Conservation (phyloP, 2,329 filamentous ascomycete genomes). For the Colletotrichum siamense region DNA sequence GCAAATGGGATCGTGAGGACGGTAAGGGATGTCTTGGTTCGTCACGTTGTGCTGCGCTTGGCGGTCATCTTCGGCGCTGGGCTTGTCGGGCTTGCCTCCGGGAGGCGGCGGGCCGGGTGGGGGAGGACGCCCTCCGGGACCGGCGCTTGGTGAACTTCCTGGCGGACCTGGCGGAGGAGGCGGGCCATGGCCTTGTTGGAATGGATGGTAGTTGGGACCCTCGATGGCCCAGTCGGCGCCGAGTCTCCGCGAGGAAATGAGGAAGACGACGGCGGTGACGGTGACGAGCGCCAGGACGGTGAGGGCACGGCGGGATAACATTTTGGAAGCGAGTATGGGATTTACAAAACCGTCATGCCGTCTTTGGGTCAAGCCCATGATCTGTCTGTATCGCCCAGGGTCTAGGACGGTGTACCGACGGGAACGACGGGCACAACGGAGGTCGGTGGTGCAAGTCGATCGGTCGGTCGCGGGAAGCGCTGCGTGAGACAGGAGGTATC, state of each 20-base stretch:
- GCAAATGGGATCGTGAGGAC: slow-evolving; percentile 34
- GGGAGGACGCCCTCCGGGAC: neutral
- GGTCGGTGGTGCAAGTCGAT: too few relatives aligned
- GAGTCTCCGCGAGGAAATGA: slow-evolving; percentile 37
- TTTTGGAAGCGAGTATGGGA: slow-evolving; percentile 17
- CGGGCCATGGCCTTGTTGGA: slow-evolving; percentile 5
- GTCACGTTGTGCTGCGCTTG: slow-evolving; percentile 3
- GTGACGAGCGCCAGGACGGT: slow-evolving; percentile 29
- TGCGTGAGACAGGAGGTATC: neutral
- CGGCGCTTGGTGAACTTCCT: slow-evolving; percentile 20
- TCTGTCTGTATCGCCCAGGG: neutral
- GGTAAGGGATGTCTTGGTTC: slow-evolving; percentile 21
- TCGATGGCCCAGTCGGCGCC: slow-evolving; percentile 33
- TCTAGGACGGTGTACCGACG: neutral
- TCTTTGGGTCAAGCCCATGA: slow-evolving; percentile 14
- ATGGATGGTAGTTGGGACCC: slow-evolving; percentile 29
- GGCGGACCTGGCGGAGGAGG: neutral
- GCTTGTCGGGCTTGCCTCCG: neutral
- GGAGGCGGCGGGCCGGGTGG: neutral
- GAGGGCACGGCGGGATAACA: slow-evolving; percentile 34
- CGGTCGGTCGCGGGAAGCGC: neutral
- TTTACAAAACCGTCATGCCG: slow-evolving; percentile 15
- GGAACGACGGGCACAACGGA: neutral
- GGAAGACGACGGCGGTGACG: slow-evolving; percentile 33
- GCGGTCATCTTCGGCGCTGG: neutral